Evolutionary conservation across 1,139 yeast genomes (phyloP).

Genomic region (Lodderomyces beijingensis): DNA sequence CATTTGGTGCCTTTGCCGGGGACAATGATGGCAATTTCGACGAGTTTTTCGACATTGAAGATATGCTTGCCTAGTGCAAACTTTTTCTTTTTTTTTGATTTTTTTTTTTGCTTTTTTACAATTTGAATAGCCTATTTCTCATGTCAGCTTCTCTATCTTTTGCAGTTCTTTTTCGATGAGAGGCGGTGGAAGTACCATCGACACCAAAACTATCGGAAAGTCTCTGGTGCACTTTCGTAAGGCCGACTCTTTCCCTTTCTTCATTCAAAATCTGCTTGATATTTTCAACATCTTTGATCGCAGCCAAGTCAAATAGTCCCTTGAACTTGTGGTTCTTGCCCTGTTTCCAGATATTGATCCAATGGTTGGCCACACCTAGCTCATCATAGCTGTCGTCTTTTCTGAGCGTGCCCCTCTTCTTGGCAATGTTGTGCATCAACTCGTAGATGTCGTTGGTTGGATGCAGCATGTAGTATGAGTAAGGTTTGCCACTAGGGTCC

Average conservation of each 20-base stretch:
- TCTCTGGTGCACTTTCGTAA: conserved; percentile 26
- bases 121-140: conserved; percentile 37
- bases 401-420: conserved; percentile 31
- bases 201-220: conserved; percentile 36
- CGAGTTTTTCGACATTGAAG: conserved; percentile 32
- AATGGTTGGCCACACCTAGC: conserved; percentile 59
- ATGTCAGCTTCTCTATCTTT: conserved; percentile 43
- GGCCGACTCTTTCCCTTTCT: conserved; percentile 29
- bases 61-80: conserved; percentile 16
- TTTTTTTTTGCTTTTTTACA: conserved; percentile 1
- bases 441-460: conserved; percentile 77
- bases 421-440: conserved; percentile 54
- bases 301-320: conserved; percentile 36
- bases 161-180: conserved; percentile 40
- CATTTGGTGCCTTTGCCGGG: conserved; percentile 5
- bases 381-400: conserved; percentile 44
- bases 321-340: conserved; percentile 40
- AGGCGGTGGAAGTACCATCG: conserved; percentile 35
- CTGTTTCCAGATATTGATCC: conserved; percentile 65
- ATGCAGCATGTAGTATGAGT: conserved; percentile 42
- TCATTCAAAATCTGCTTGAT: conserved; percentile 21
- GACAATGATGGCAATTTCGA: conserved; percentile 17
- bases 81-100: background rate
- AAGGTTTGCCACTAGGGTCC: conserved; percentile 43
- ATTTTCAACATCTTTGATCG: conserved; percentile 26